These are phyloP conservation scores for Chalciporus pseudorubinellus DNA, from an alignment of 768 basidiomycete genomes.

Conservation along the genomic window DNA sequence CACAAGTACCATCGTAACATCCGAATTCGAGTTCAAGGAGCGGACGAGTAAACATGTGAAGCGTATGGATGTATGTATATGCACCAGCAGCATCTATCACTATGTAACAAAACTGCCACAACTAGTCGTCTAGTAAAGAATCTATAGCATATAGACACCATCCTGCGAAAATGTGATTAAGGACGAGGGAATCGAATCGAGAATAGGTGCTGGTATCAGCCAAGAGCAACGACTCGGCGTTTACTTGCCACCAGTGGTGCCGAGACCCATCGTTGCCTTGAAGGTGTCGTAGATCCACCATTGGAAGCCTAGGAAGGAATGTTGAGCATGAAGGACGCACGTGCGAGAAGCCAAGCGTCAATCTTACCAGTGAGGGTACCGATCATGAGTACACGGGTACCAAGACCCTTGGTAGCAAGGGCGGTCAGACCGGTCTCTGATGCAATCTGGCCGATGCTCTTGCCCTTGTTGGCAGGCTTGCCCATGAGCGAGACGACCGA, in stretches of 20 bases:
- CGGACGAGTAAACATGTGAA: too few species aligned
- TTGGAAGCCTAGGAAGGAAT: conserved; percentile 65
- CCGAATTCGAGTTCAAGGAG: too few species aligned
- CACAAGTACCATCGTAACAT: too few species aligned
- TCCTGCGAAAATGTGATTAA: conserved; percentile 14
- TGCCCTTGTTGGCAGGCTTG: conserved; percentile 84
- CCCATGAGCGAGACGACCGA: conserved; percentile 91
- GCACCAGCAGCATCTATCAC: background rate
- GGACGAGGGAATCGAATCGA: background rate
- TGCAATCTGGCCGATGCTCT: conserved; percentile 67
- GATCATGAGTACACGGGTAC: conserved; percentile 85
- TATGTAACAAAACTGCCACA: background rate
- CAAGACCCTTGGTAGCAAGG: conserved; percentile 83
- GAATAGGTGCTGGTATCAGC: background rate
- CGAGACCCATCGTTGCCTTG: conserved; percentile 81
- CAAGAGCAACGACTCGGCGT: conserved; percentile 3
- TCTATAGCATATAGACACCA: conserved; percentile 16
- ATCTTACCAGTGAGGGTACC: conserved; percentile 49
- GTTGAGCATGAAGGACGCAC: background rate
- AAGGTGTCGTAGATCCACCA: conserved; percentile 94
- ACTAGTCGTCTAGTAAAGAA: conserved; percentile 10
- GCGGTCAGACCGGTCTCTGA: conserved; percentile 62
- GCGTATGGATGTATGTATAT: background rate
- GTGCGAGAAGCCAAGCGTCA: background rate
- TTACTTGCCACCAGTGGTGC: conserved; percentile 88